Conservation (phyloP, 257 asterid genomes). For the Salvia splendens region DNA sequence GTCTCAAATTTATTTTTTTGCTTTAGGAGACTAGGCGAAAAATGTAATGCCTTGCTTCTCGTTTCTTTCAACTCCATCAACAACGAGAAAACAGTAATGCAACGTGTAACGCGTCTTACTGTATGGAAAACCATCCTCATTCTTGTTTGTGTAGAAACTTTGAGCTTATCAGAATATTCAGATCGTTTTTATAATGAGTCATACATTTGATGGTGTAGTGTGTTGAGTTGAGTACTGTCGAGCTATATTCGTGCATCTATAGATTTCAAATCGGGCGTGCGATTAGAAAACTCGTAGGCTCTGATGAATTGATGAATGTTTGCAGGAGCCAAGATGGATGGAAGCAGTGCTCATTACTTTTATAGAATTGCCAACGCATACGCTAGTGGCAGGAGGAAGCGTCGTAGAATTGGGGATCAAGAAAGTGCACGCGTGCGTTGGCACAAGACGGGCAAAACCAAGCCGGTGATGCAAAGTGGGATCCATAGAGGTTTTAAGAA, state of each 20-base stretch:
- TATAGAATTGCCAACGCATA: conserved; percentile 64
- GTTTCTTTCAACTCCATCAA: neutral
- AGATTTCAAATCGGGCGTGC: no score
- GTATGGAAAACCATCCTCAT: neutral
- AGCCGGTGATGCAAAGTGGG: conserved; percentile 57
- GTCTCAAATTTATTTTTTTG: neutral
- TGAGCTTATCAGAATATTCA: neutral
- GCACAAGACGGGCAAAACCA: conserved; percentile 95
- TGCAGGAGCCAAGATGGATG: conserved; percentile 83
- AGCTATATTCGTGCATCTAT: no score
- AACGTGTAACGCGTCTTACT: neutral
- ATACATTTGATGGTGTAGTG: neutral
- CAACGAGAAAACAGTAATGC: neutral
- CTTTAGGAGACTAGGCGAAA: neutral
- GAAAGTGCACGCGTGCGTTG: conserved; percentile 58
- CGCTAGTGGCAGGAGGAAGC: conserved; percentile 76
- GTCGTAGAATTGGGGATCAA: conserved; percentile 57
- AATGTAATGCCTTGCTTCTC: neutral
- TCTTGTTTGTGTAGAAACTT: neutral
- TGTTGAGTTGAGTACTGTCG: no score
- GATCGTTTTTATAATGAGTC: neutral
- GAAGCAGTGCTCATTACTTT: conserved; percentile 80
- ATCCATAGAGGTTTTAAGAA: conserved; percentile 74
- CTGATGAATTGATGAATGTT: conserved; percentile 11
- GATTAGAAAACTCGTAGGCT: neutral